Evolutionary conservation across 371 early-diverging fungal species (phyloP).

Genomic region (Apophysomyces ossiformis): DNA sequence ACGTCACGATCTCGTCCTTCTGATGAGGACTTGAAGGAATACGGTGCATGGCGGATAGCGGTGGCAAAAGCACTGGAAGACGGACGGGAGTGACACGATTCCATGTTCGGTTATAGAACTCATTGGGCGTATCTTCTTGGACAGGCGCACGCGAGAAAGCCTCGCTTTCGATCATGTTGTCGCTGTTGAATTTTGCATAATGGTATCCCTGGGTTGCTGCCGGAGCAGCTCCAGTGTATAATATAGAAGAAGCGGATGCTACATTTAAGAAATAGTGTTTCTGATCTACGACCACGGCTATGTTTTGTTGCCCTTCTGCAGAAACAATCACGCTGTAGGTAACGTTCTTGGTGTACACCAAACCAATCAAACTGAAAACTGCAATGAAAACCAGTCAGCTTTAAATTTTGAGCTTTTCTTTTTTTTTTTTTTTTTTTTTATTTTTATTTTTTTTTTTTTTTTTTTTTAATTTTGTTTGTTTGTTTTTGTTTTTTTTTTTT

Average conservation of each 20-base stretch:
- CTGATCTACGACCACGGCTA: conserved; percentile 25
- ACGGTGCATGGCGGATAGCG: conserved; percentile 23
- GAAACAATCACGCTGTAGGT: conserved; percentile 23
- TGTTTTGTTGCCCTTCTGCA: background rate
- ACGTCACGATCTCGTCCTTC: conserved; percentile 23
- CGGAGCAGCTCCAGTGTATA: conserved; percentile 25
- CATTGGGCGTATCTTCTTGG: conserved; percentile 16
- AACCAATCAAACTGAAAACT: too few species aligned
- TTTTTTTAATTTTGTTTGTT: too few species aligned
- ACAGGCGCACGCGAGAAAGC: conserved; percentile 19
- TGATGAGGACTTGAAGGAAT: conserved; percentile 22
- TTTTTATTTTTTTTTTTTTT: too few species aligned
- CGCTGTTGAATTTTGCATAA: conserved; percentile 9
- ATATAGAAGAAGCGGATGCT: conserved; percentile 1
- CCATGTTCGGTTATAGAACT: conserved; percentile 26
- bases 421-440: too few species aligned
- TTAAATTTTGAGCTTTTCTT: too few species aligned
- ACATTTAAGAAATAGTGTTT: conserved; percentile 14
- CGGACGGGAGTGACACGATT: background rate
- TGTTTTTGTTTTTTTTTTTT: too few species aligned
- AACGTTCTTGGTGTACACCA: background rate
- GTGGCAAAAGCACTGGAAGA: conserved; percentile 17
- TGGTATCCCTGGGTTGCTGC: conserved; percentile 12
- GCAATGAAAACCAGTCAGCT: too few species aligned
- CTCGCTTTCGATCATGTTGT: conserved; percentile 9